These are phyloP conservation scores for Amanita subjunquillea DNA, from an alignment of 768 basidiomycete genomes.

Conservation along the genomic window DNA sequence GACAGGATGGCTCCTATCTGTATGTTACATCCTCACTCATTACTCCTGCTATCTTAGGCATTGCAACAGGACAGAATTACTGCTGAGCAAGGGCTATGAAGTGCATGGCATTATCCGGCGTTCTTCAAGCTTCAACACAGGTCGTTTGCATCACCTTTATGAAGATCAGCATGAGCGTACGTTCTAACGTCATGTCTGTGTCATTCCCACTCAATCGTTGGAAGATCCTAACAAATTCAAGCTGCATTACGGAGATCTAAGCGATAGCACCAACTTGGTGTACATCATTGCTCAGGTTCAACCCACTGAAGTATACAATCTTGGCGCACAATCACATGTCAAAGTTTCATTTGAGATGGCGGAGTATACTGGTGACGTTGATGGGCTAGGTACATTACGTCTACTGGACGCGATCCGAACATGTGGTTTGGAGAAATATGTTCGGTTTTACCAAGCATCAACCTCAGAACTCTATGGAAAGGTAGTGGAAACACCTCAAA, in stretches of 20 bases:
- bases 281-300: slow-evolving; percentile 93
- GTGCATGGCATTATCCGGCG: slow-evolving; percentile 96
- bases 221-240: slow-evolving; percentile 69
- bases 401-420: slow-evolving; percentile 94
- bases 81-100: slow-evolving; percentile 81
- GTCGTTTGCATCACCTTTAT: slow-evolving; percentile 88
- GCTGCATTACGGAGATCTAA: slow-evolving; percentile 86
- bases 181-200: slow-evolving; percentile 15
- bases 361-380: slow-evolving; percentile 97
- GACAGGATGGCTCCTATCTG: slow-evolving; percentile 95
- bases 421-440: slow-evolving; percentile 86
- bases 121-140: slow-evolving; percentile 97
- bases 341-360: slow-evolving; percentile 99
- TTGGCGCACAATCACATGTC: slow-evolving; percentile 96
- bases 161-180: slow-evolving; percentile 86
- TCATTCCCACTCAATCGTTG: not conserved
- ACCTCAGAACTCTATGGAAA: slow-evolving; percentile 97
- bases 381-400: slow-evolving; percentile 89
- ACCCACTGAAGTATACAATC: slow-evolving; percentile 95
- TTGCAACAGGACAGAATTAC: slow-evolving; percentile 59
- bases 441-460: slow-evolving; percentile 95
- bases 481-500: slow-evolving; percentile 91
- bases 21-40: slow-evolving; percentile 26
- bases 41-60: slow-evolving; percentile 3
- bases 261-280: slow-evolving; percentile 94